Percentiles rank a stretch among this genome's conserved stretches.
phyloP scores from a whole-genome alignment of 768 basidiomycete species.

The Xanthoconium stramineum region DNA sequence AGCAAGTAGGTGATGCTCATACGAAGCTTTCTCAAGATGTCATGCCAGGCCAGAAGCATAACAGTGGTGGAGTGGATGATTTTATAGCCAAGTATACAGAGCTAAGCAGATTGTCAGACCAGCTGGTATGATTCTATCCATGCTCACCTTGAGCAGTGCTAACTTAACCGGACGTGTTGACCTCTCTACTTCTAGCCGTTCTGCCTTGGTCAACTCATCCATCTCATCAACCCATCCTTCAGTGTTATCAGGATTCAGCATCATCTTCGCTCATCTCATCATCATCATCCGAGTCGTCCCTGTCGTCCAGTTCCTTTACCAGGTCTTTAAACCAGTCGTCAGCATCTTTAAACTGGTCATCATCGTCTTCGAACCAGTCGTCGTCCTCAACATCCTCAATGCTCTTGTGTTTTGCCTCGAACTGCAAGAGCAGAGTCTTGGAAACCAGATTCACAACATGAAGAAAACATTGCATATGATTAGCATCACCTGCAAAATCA shows the following conservation, averaged over 20 bases:
- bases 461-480: constrained; percentile 34
- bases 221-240: too few species aligned
- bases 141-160: constrained; percentile 3
- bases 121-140: neutral
- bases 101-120: too few species aligned
- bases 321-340: too few species aligned
- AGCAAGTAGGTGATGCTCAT: constrained; percentile 5
- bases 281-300: constrained; percentile 1
- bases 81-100: too few species aligned
- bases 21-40: neutral
- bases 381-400: too few species aligned
- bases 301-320: too few species aligned
- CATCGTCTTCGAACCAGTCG: too few species aligned
- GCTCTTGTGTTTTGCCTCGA: neutral
- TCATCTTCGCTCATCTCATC: constrained; percentile 22
- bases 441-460: too few species aligned
- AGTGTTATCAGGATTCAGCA: constrained; percentile 8
- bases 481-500: constrained; percentile 22
- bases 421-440: neutral
- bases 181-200: neutral
- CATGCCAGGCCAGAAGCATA: constrained; percentile 13
- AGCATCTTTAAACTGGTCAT: too few species aligned
- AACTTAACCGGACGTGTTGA: neutral
- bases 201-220: neutral
- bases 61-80: constrained; percentile 22